A percentile compares a stretch with the other conserved stretches of the same genome.
Evolutionary conservation across 805 yeast genomes (phyloP).

Genomic region (Candida xyloterini): DNA sequence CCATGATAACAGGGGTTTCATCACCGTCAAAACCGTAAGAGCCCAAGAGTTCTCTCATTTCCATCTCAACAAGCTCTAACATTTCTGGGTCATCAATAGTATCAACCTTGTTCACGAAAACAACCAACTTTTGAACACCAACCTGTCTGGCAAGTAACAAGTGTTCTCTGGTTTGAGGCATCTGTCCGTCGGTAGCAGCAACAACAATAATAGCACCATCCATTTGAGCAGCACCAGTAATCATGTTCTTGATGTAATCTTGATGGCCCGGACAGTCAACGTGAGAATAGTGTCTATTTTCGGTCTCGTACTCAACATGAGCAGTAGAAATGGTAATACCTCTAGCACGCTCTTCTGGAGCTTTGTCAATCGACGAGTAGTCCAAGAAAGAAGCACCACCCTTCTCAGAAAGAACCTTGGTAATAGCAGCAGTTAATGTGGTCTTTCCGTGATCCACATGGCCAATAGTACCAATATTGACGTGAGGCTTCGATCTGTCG

Average conservation of each 20-base stretch:
- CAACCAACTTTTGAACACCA: constrained; percentile 97
- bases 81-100: constrained; percentile 98
- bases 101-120: constrained; percentile 96
- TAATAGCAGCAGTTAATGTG: constrained; percentile 96
- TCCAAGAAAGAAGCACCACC: constrained; percentile 96
- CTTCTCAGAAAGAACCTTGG: constrained; percentile 81
- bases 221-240: constrained; percentile 99
- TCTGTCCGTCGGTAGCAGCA: constrained; percentile 98
- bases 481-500: constrained; percentile 94
- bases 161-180: constrained; percentile 99
- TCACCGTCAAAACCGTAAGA: constrained; percentile 98
- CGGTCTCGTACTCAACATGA: constrained; percentile 96
- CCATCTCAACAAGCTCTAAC: constrained; percentile 99
- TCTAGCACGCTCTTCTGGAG: constrained; percentile 99
- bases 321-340: constrained; percentile 98
- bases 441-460: constrained; percentile 99
- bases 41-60: constrained; percentile 93
- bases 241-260: constrained; percentile 98
- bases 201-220: constrained; percentile 99
- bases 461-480: constrained; percentile 96
- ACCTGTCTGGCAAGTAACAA: constrained; percentile 97
- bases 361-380: constrained; percentile 90
- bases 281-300: constrained; percentile 92
- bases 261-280: constrained; percentile 99
- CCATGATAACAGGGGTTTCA: constrained; percentile 96